phyloP scores from a whole-genome alignment of 352 stramenopile species.

The Globisporangium cylindrosporum region DNA sequence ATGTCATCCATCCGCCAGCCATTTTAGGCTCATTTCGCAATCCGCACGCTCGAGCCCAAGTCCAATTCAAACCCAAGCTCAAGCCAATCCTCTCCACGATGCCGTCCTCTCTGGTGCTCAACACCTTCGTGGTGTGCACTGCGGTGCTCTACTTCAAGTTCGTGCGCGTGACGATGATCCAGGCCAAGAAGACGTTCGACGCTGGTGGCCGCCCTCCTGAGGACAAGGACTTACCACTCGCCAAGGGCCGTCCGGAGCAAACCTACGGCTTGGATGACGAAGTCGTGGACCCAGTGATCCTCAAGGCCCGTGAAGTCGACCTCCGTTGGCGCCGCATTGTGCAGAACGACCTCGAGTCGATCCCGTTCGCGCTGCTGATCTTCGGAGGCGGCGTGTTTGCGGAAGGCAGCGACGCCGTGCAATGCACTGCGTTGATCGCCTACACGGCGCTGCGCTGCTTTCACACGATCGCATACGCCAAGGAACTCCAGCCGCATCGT shows the following conservation, averaged over 20 bases:
- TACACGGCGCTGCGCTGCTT: constrained; percentile 39
- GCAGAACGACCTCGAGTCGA: constrained; percentile 45
- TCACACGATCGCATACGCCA: constrained; percentile 44
- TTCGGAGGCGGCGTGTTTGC: constrained; percentile 31
- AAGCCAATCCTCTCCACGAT: not conserved
- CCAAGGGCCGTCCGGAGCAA: constrained; percentile 33
- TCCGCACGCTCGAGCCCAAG: not conserved
- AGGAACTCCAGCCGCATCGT: constrained; percentile 37
- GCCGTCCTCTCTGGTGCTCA: constrained; percentile 19
- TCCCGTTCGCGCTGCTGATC: constrained; percentile 38
- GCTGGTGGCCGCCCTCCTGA: constrained; percentile 46
- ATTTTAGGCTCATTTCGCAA: not conserved
- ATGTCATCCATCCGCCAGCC: not conserved
- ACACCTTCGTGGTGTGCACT: constrained; percentile 59
- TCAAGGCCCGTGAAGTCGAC: constrained; percentile 24
- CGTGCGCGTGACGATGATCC: constrained; percentile 45
- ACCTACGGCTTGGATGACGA: constrained; percentile 28
- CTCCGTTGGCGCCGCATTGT: constrained; percentile 43
- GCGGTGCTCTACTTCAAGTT: constrained; percentile 74
- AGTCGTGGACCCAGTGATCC: constrained; percentile 8
- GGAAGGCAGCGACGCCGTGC: constrained; percentile 23
- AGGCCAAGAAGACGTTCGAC: constrained; percentile 57
- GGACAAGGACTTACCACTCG: constrained; percentile 39
- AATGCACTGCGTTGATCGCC: constrained; percentile 23
- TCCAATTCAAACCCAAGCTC: not conserved